Conservation (phyloP, 768 basidiomycete species). For the Lyophyllum decastes region DNA sequence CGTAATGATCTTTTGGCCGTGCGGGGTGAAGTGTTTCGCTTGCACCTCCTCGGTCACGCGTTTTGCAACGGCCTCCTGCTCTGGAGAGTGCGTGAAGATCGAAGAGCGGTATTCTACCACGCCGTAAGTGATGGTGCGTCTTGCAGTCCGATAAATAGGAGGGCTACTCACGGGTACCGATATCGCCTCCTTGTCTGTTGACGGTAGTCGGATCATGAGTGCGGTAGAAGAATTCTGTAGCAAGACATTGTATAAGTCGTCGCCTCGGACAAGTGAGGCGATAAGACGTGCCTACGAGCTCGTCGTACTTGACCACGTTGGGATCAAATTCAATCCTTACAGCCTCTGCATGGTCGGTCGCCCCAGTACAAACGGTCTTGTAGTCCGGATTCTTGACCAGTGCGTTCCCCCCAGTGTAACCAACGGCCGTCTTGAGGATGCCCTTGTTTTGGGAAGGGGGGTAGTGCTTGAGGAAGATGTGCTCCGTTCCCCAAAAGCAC, state of each 20-base stretch:
- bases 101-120: constrained; percentile 85
- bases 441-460: constrained; percentile 72
- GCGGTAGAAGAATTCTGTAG: constrained; percentile 87
- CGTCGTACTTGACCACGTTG: constrained; percentile 70
- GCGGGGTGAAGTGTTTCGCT: constrained; percentile 76
- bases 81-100: constrained; percentile 78
- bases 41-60: constrained; percentile 83
- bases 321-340: constrained; percentile 87
- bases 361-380: constrained; percentile 72
- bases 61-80: constrained; percentile 72
- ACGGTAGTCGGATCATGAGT: constrained; percentile 90
- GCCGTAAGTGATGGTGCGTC: background rate
- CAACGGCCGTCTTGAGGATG: constrained; percentile 72
- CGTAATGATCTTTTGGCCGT: constrained; percentile 75
- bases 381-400: constrained; percentile 64
- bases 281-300: constrained; percentile 74
- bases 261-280: background rate
- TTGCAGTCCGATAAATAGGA: background rate
- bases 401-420: constrained; percentile 75
- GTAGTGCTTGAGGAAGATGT: constrained; percentile 81
- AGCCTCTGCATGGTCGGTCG: constrained; percentile 89
- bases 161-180: constrained; percentile 69
- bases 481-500: constrained; percentile 88
- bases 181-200: constrained; percentile 77
- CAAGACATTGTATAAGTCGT: background rate